Evolutionary conservation across 73 alveolate species (phyloP), one percentile per base, ranked within the genome.

Genomic region (Paramecium biaurelia): DNA sequence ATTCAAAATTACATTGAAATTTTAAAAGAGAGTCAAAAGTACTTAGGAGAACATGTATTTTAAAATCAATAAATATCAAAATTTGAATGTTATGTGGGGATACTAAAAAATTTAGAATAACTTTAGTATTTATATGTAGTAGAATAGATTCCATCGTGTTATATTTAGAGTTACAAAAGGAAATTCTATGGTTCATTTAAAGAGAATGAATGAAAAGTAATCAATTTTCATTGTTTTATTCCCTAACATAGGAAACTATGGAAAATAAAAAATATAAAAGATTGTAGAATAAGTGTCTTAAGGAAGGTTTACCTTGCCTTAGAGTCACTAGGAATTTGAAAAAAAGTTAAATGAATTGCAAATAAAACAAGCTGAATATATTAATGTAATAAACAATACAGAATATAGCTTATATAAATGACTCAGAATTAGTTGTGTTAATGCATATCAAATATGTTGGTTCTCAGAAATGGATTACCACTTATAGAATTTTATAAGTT

Each of bases 141-240:
- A 53, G 21, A 53, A 53, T 56, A 85, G 93, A 34, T 56, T 57
- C 20, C 43, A 88, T 15, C 70, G 93, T 26, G 68, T 88, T 18
- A 28, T 68, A 11, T 88, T 88, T 43, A 28, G 93, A 28, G 49
- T 88, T 0, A 70, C 93, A 23, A 88, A 84, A 72, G 93, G 93
- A 43, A 88, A 88, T 26, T 28, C 84, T 15, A n/a, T 88, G 2
- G 74, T 42, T 20, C 42, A 67, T 74, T 20, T 70, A n/a, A 59
- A 37, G 10, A 57, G 45, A 26, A 37, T 88, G 35, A 18, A 88
- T 23, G 57, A 88, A 23, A 26, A 26, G 8, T 7, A 43, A 42
- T 38, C 63, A 12, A 35, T 72, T 15, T 74, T 70, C 26, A 59
- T 74, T 70, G 20, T 88, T 5, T 23, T 88, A 18, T 58, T 35